phyloP scores from a whole-genome alignment of 805 yeast genomes.

The Candida ipomoeae region DNA sequence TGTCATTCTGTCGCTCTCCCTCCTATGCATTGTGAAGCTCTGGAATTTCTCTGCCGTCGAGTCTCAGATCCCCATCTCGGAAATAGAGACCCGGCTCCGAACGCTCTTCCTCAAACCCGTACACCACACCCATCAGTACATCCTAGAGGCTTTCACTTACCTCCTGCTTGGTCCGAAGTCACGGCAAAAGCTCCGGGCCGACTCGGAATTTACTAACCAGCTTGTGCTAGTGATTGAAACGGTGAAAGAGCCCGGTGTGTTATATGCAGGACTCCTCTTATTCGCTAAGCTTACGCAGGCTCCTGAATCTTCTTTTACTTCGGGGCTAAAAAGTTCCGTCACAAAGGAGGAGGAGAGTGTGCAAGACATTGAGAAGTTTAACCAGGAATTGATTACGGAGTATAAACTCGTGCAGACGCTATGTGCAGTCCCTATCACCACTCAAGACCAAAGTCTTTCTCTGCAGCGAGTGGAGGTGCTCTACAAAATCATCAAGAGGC shows the following conservation, averaged over 20 bases:
- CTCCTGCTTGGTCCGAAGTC: slow-evolving; percentile 13
- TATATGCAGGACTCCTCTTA: slow-evolving; percentile 41
- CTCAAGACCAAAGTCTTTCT: neutral
- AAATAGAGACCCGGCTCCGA: slow-evolving; percentile 7
- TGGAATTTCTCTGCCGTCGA: slow-evolving; percentile 19
- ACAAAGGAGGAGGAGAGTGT: slow-evolving; percentile 21
- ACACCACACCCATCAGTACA: neutral
- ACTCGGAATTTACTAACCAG: slow-evolving; percentile 11
- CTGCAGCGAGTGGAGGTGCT: slow-evolving; percentile 25
- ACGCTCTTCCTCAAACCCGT: slow-evolving; percentile 1
- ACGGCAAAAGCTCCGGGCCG: slow-evolving; percentile 9
- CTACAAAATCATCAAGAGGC: slow-evolving; percentile 30
- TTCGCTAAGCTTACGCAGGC: slow-evolving; percentile 38
- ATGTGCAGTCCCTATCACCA: slow-evolving; percentile 2
- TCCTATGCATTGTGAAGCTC: slow-evolving; percentile 17
- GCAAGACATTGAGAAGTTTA: slow-evolving; percentile 29
- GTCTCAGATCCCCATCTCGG: slow-evolving; percentile 11
- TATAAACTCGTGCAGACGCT: slow-evolving; percentile 19
- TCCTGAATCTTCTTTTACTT: neutral
- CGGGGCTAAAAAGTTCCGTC: slow-evolving; percentile 33
- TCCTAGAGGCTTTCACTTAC: slow-evolving; percentile 15
- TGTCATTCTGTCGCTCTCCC: slow-evolving; percentile 10
- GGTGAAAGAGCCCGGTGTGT: slow-evolving; percentile 12
- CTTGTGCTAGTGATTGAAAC: slow-evolving; percentile 15
- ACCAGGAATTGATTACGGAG: slow-evolving; percentile 24